Evolutionary conservation across 2,329 filamentous ascomycete genomes (phyloP).

Genomic region (Aspergillus quadrilineatus): DNA sequence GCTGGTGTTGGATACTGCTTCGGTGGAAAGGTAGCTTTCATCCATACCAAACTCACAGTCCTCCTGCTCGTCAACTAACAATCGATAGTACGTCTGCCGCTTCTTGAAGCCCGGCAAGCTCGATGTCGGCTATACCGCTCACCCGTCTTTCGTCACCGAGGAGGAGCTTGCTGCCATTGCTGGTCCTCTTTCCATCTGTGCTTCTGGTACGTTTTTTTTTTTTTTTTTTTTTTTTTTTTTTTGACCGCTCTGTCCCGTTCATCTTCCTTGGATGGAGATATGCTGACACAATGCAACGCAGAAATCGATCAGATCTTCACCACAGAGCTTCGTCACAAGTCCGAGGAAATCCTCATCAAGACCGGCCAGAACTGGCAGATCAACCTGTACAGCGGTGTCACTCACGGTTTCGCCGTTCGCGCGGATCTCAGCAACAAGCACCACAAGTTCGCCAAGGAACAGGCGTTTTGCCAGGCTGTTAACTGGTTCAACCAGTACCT

Average conservation of each 20-base stretch:
- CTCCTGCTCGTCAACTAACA: conserved; percentile 1
- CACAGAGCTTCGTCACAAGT: conserved; percentile 61
- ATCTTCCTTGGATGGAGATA: background rate
- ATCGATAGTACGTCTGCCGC: conserved; percentile 63
- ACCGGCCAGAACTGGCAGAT: conserved; percentile 68
- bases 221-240: no score
- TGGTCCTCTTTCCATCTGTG: conserved; percentile 68
- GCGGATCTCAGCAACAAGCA: conserved; percentile 59
- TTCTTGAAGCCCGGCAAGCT: conserved; percentile 63
- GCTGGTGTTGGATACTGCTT: conserved; percentile 73
- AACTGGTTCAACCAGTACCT: conserved; percentile 71
- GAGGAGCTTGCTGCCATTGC: conserved; percentile 65
- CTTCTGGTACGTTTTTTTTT: conserved; percentile 40
- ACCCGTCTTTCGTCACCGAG: conserved; percentile 71
- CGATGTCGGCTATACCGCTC: conserved; percentile 70
- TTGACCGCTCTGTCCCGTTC: background rate
- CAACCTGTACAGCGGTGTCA: conserved; percentile 68
- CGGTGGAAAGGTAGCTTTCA: conserved; percentile 61
- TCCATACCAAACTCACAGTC: background rate
- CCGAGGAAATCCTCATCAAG: conserved; percentile 62
- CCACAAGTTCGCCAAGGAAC: conserved; percentile 72
- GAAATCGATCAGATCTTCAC: conserved; percentile 68
- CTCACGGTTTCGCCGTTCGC: conserved; percentile 74
- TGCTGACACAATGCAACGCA: conserved; percentile 17
- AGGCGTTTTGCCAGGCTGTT: conserved; percentile 75